Evolutionary conservation across 148 eudicot species (phyloP).

Genomic region (Persicaria tinctoria): DNA sequence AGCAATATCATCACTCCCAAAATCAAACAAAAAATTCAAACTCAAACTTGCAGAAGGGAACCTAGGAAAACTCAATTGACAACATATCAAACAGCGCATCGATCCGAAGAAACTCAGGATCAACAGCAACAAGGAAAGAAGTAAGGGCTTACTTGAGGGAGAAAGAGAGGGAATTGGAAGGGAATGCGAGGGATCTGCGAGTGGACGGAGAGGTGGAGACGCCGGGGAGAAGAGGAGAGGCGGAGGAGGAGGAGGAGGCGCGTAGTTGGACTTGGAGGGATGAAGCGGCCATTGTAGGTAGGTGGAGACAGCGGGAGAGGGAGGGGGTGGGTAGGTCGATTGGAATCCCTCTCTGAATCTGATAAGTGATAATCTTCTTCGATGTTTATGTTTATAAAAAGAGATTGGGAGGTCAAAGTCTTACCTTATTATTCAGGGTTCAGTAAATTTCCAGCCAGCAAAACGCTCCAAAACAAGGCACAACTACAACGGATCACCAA

Average conservation of each 20-base stretch:
- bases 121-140: background rate
- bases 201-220: background rate
- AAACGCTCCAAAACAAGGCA: too few relatives aligned
- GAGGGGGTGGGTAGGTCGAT: background rate
- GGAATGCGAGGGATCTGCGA: constrained; percentile 25
- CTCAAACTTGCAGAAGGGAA: too few relatives aligned
- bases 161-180: constrained; percentile 17
- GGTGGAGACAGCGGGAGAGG: too few relatives aligned
- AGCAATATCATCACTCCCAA: too few relatives aligned
- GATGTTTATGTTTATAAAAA: background rate
- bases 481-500: too few relatives aligned
- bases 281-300: constrained; percentile 1
- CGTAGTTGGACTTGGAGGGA: constrained; percentile 3
- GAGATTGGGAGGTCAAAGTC: background rate
- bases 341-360: background rate
- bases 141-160: constrained; percentile 27
- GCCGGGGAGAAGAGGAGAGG: constrained; percentile 2
- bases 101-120: too few relatives aligned
- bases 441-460: too few relatives aligned
- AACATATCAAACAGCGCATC: too few relatives aligned
- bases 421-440: too few relatives aligned
- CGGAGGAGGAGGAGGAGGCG: constrained; percentile 2
- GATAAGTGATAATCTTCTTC: background rate
- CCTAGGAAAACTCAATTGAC: too few relatives aligned
- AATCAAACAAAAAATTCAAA: too few relatives aligned